phyloP scores from a whole-genome alignment of 495 filamentous ascomycete genomes.

The Penicillium verhagenii region DNA sequence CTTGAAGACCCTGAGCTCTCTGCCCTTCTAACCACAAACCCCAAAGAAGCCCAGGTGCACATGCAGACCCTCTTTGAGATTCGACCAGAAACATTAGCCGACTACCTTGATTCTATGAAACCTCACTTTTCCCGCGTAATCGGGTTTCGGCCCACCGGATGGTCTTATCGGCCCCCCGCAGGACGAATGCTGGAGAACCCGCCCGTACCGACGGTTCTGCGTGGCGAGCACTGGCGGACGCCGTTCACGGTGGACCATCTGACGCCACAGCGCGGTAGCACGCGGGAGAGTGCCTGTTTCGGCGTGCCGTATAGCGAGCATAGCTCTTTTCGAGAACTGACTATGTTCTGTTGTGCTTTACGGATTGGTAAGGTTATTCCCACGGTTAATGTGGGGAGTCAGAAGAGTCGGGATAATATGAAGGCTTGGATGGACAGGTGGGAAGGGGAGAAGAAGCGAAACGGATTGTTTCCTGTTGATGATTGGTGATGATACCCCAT shows the following conservation, averaged over 20 bases:
- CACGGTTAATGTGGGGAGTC: constrained; percentile 86
- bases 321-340: constrained; percentile 88
- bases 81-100: constrained; percentile 77
- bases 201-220: constrained; percentile 64
- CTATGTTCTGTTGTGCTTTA: constrained; percentile 86
- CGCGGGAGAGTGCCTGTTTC: constrained; percentile 73
- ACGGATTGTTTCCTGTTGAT: constrained; percentile 58
- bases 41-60: constrained; percentile 86
- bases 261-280: constrained; percentile 74
- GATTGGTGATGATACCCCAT: constrained; percentile 25
- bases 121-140: constrained; percentile 80
- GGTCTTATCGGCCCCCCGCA: constrained; percentile 79
- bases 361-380: constrained; percentile 86
- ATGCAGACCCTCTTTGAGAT: constrained; percentile 96
- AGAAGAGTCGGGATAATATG: constrained; percentile 74
- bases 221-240: constrained; percentile 70
- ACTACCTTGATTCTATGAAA: constrained; percentile 77
- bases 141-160: constrained; percentile 89
- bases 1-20: constrained; percentile 84
- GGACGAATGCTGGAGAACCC: constrained; percentile 63
- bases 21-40: constrained; percentile 72
- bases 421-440: constrained; percentile 88
- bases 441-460: constrained; percentile 79
- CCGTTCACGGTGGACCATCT: constrained; percentile 64
- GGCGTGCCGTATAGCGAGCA: constrained; percentile 96